Evolutionary conservation across 1,284 basidiomycete genomes (phyloP).

Genomic region (Austroboletus novae-zelandiae): DNA sequence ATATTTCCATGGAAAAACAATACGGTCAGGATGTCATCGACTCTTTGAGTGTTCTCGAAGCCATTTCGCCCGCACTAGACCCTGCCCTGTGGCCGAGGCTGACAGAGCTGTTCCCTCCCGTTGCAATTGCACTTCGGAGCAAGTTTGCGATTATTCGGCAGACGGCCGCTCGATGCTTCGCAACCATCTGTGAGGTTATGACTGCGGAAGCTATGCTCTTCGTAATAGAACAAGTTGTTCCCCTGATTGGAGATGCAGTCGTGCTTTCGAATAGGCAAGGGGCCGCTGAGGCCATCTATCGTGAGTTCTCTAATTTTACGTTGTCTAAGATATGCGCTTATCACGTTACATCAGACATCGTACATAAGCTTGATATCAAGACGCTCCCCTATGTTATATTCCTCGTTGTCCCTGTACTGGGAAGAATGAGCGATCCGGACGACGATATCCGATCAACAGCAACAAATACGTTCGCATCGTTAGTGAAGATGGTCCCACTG

Average conservation of each 20-base stretch:
- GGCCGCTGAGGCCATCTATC: slow-evolving; percentile 85
- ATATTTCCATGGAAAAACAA: slow-evolving; percentile 63
- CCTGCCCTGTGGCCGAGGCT: slow-evolving; percentile 69
- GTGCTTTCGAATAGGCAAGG: slow-evolving; percentile 85
- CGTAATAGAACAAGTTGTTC: slow-evolving; percentile 85
- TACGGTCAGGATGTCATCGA: slow-evolving; percentile 93
- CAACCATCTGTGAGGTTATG: slow-evolving; percentile 84
- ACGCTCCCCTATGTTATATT: slow-evolving; percentile 97
- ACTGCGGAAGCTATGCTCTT: slow-evolving; percentile 85
- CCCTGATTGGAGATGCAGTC: slow-evolving; percentile 80
- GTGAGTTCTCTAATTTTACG: slow-evolving; percentile 48
- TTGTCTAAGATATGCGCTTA: slow-evolving; percentile 5
- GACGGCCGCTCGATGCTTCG: slow-evolving; percentile 83
- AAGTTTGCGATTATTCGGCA: slow-evolving; percentile 88
- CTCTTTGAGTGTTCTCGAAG: slow-evolving; percentile 86
- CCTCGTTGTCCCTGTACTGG: slow-evolving; percentile 93
- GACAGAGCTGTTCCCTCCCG: slow-evolving; percentile 69
- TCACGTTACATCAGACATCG: slow-evolving; percentile 63
- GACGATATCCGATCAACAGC: slow-evolving; percentile 90
- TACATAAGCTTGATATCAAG: slow-evolving; percentile 90
- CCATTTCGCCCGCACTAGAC: slow-evolving; percentile 77
- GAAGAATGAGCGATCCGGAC: slow-evolving; percentile 95
- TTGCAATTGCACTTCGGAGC: slow-evolving; percentile 79
- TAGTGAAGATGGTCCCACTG: slow-evolving; percentile 99
- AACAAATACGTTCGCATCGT: slow-evolving; percentile 94